A percentile compares a stretch with the other conserved stretches of the same genome.
Conservation (phyloP, 495 filamentous ascomycete species). For the Bombardia bombarda region DNA sequence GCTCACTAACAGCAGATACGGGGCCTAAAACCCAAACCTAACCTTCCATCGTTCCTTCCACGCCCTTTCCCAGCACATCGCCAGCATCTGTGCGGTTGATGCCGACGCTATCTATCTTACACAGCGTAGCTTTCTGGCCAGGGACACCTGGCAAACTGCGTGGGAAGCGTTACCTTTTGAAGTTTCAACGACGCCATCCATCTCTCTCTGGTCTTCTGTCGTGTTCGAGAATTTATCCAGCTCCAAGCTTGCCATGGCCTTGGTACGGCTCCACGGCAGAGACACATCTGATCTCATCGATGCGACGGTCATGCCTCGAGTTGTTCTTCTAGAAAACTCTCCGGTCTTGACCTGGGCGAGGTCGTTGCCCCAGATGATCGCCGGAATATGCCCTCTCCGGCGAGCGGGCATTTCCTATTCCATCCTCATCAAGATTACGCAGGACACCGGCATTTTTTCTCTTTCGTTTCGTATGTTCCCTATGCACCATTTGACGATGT, state of each 20-base stretch:
- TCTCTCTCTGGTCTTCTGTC: background rate
- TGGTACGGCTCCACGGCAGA: conserved; percentile 12
- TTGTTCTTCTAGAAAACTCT: conserved; percentile 8
- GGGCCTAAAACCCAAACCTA: too few species aligned
- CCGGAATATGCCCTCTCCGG: too few species aligned
- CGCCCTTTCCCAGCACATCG: conserved; percentile 8
- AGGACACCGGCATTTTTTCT: too few species aligned
- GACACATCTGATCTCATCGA: conserved; percentile 13
- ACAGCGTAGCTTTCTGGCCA: background rate
- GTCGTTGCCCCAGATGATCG: too few species aligned
- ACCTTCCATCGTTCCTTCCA: background rate
- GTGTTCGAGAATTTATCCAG: conserved; percentile 15
- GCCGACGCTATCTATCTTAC: conserved; percentile 7
- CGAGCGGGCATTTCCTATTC: too few species aligned
- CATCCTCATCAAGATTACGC: too few species aligned
- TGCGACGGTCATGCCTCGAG: conserved; percentile 8
- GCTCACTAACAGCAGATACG: too few species aligned
- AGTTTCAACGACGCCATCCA: background rate
- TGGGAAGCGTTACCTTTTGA: too few species aligned
- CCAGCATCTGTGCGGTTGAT: conserved; percentile 14
- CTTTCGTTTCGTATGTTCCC: too few species aligned
- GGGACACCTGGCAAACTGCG: too few species aligned
- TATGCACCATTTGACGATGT: too few species aligned
- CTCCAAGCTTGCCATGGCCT: conserved; percentile 8
- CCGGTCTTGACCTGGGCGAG: too few species aligned